Conservation (phyloP, 2,329 filamentous ascomycete species). For the Dothideomycetidae sp. region DNA sequence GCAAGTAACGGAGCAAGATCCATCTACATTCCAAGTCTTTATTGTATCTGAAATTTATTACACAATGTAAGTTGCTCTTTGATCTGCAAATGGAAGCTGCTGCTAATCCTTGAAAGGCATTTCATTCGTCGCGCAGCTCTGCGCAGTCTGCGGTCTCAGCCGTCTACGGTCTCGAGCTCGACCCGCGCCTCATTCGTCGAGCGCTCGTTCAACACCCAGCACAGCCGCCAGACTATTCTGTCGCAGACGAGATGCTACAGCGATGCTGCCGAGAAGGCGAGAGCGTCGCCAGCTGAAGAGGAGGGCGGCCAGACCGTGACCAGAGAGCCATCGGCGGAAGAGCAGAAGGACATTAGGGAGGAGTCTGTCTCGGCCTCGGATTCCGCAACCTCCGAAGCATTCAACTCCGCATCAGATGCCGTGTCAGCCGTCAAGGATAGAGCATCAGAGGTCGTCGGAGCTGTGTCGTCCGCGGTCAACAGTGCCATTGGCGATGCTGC, state of each 20-base stretch:
- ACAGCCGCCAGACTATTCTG: conserved; percentile 12
- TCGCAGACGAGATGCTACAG: conserved; percentile 35
- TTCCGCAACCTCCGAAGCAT: conserved; percentile 11
- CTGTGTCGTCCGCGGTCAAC: conserved; percentile 12
- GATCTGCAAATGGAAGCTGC: too few species aligned
- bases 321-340: conserved; percentile 18
- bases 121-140: conserved; percentile 43
- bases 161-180: conserved; percentile 30
- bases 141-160: conserved; percentile 37
- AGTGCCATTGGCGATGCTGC: conserved; percentile 18
- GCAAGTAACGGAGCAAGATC: too few species aligned
- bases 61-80: conserved; percentile 4
- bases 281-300: conserved; percentile 14
- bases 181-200: conserved; percentile 28
- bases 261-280: conserved; percentile 26
- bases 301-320: conserved; percentile 23
- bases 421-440: conserved; percentile 15
- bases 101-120: conserved; percentile 30
- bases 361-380: conserved; percentile 11
- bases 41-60: too few species aligned
- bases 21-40: too few species aligned
- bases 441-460: conserved; percentile 15
- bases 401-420: conserved; percentile 11
- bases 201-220: neutral
- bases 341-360: conserved; percentile 17